These are phyloP conservation scores for Cladophialophora carrionii DNA, from an alignment of 2,329 filamentous ascomycete species.

Conservation along the genomic window DNA sequence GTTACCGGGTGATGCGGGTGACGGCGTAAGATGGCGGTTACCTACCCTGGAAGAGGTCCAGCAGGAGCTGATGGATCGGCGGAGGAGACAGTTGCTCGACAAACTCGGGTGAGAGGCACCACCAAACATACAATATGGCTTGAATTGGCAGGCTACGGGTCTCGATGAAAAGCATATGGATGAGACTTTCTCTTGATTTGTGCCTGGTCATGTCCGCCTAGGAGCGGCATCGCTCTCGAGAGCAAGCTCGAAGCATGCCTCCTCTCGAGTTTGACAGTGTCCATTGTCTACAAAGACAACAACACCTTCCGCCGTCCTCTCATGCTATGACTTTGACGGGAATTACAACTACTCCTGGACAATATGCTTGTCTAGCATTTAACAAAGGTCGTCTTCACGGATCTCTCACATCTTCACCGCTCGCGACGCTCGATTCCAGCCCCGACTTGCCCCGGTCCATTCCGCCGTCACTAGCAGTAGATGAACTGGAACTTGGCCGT, in stretches of 20 bases:
- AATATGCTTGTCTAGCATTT: background rate
- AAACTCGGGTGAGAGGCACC: conserved; percentile 58
- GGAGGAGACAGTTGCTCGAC: conserved; percentile 80
- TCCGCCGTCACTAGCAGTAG: conserved; percentile 22
- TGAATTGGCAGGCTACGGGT: background rate
- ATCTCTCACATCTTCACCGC: background rate
- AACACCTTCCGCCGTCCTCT: background rate
- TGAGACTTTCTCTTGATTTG: background rate
- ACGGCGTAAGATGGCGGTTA: conserved; percentile 79
- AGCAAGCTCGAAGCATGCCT: background rate
- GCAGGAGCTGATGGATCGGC: conserved; percentile 83
- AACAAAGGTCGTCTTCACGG: background rate
- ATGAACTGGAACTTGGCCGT: conserved; percentile 26
- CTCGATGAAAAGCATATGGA: background rate
- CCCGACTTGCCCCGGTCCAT: background rate
- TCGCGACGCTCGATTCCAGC: background rate
- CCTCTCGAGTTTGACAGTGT: background rate
- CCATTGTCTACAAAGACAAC: background rate
- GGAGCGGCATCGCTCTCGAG: background rate
- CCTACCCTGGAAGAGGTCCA: conserved; percentile 92
- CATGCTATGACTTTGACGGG: background rate
- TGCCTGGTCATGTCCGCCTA: background rate
- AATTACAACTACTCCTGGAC: background rate
- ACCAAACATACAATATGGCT: background rate
- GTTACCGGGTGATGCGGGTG: conserved; percentile 82